These are phyloP conservation scores for Vickermania ingenoplastis DNA, from an alignment of 208 protist species.

Conservation along the genomic window DNA sequence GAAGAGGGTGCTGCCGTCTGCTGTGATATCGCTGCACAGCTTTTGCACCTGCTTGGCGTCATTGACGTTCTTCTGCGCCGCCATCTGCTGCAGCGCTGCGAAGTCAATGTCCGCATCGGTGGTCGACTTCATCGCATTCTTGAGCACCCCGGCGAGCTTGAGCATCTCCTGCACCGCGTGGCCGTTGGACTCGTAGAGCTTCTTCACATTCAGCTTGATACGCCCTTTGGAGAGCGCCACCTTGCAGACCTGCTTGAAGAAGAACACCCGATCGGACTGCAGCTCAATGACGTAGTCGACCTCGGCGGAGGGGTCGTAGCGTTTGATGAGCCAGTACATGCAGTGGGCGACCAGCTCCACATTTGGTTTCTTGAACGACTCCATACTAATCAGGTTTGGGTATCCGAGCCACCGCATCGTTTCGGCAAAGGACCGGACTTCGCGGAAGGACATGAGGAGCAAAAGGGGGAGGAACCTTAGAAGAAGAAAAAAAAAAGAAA, in stretches of 20 bases:
- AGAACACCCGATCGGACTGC: slow-evolving; percentile 85
- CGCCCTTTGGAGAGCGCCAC: slow-evolving; percentile 74
- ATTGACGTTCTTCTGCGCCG: slow-evolving; percentile 69
- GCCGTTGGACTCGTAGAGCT: slow-evolving; percentile 91
- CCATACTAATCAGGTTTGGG: slow-evolving; percentile 91
- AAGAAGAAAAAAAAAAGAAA: slow-evolving; percentile 12
- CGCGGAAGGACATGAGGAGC: slow-evolving; percentile 93
- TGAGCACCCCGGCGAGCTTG: slow-evolving; percentile 88
- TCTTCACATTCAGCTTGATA: slow-evolving; percentile 93
- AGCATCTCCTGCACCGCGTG: slow-evolving; percentile 95
- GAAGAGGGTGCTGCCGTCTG: slow-evolving; percentile 81
- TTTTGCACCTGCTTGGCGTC: slow-evolving; percentile 83
- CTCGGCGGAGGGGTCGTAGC: slow-evolving; percentile 88
- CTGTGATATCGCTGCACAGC: slow-evolving; percentile 85
- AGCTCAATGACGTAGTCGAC: slow-evolving; percentile 86
- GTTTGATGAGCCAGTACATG: slow-evolving; percentile 89
- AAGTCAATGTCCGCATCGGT: slow-evolving; percentile 68
- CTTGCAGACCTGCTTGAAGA: slow-evolving; percentile 90
- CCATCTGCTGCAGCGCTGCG: slow-evolving; percentile 70
- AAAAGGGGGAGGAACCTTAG: slow-evolving; percentile 3
- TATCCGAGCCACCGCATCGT: slow-evolving; percentile 94
- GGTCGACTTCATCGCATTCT: slow-evolving; percentile 75
- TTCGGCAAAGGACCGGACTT: slow-evolving; percentile 92
- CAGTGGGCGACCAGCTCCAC: slow-evolving; percentile 93
- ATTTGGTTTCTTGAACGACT: slow-evolving; percentile 94